Evolutionary conservation across 1,284 basidiomycete species (phyloP).

Genomic region (Stygiomarasmius scandens): DNA sequence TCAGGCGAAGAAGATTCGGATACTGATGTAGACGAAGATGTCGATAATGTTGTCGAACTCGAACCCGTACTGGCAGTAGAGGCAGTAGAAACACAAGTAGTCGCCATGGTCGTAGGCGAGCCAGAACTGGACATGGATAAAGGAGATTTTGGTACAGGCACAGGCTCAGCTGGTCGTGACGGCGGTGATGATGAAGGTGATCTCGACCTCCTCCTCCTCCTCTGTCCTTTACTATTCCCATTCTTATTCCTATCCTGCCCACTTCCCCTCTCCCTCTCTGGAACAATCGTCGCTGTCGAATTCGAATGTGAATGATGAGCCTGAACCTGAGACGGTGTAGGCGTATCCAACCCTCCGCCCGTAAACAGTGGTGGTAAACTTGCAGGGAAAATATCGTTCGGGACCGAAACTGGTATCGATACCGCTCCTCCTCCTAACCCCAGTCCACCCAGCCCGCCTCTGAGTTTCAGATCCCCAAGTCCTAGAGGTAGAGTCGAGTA

Average conservation of each 20-base stretch:
- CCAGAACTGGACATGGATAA: conserved; percentile 15
- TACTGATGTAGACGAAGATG: not conserved
- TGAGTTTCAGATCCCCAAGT: no score
- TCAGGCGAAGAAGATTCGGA: conserved; percentile 44
- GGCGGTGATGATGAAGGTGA: conserved; percentile 10
- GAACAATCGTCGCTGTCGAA: conserved; percentile 41
- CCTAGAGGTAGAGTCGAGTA: no score
- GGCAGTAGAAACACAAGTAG: not conserved
- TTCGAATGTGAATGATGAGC: conserved; percentile 40
- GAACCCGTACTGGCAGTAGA: not conserved
- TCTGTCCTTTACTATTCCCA: no score
- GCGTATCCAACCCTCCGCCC: conserved; percentile 38
- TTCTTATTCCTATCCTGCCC: no score
- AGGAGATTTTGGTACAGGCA: conserved; percentile 8
- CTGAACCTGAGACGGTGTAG: conserved; percentile 32
- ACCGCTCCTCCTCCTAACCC: no score
- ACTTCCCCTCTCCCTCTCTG: no score
- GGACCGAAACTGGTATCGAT: no score
- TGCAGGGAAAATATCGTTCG: conserved; percentile 41
- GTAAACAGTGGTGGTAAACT: conserved; percentile 34
- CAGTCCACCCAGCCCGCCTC: no score
- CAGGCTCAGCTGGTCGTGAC: not conserved
- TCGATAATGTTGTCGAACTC: not conserved
- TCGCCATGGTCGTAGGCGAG: not conserved
- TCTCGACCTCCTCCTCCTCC: no score